Percentiles rank a stretch among this genome's conserved stretches.
Conservation (phyloP, 2,329 filamentous ascomycete species). For the Claviceps cyperi region DNA sequence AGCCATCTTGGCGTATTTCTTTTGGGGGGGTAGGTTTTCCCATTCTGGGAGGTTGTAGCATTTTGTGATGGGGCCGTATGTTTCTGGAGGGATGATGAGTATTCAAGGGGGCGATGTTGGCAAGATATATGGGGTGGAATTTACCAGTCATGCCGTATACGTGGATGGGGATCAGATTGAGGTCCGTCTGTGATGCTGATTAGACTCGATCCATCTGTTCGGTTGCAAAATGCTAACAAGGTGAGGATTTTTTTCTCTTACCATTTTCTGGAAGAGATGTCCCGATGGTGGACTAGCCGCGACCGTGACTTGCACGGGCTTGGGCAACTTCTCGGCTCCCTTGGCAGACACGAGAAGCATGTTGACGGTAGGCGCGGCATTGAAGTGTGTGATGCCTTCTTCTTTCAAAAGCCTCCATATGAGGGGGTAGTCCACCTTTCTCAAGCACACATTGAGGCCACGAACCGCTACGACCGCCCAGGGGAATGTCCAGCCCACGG, state of each 20-base stretch:
- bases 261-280: conserved; percentile 90
- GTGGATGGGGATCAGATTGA: conserved; percentile 85
- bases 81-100: conserved; percentile 35
- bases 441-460: conserved; percentile 86
- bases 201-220: not conserved
- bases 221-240: too few species aligned
- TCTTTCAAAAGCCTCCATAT: conserved; percentile 84
- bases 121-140: too few species aligned
- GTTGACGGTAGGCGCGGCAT: conserved; percentile 91
- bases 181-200: conserved; percentile 19
- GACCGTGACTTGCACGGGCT: conserved; percentile 73
- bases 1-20: conserved; percentile 83
- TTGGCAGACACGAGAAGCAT: conserved; percentile 73
- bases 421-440: conserved; percentile 86
- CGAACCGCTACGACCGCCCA: conserved; percentile 88
- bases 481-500: conserved; percentile 71
- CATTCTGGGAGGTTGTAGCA: conserved; percentile 78
- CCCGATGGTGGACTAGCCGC: conserved; percentile 82
- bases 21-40: conserved; percentile 55
- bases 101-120: not conserved
- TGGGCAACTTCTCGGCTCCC: conserved; percentile 54
- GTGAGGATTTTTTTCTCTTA: conserved; percentile 14
- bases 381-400: conserved; percentile 85
- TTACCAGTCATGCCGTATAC: conserved; percentile 64
- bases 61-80: conserved; percentile 91